These are phyloP conservation scores for Solanum sejunctum DNA, from an alignment of 257 asterid species.

Conservation along the genomic window DNA sequence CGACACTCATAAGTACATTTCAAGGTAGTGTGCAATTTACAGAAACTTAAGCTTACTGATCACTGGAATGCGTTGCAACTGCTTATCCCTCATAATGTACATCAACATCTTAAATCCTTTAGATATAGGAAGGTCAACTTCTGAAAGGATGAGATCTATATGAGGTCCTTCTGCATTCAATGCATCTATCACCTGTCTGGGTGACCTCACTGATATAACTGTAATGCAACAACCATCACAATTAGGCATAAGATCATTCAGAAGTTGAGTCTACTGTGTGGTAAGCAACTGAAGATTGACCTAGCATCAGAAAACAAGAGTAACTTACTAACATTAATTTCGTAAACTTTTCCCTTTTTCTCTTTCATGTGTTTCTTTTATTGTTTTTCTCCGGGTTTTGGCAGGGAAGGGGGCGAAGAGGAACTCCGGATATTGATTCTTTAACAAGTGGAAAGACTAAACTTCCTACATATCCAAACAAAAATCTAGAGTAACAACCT, in stretches of 20 bases:
- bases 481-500: background rate
- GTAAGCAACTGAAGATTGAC: background rate
- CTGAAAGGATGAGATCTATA: conserved; percentile 53
- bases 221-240: conserved; percentile 14
- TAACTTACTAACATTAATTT: background rate
- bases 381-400: background rate
- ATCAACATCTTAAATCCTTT: conserved; percentile 61
- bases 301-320: background rate
- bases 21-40: background rate
- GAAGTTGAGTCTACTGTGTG: background rate
- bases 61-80: conserved; percentile 68
- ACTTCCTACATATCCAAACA: background rate
- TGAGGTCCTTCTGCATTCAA: conserved; percentile 58
- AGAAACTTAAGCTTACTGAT: conserved; percentile 44
- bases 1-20: background rate
- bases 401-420: background rate
- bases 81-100: conserved; percentile 69
- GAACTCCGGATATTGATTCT: background rate
- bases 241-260: background rate
- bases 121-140: conserved; percentile 86
- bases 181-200: conserved; percentile 83
- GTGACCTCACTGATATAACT: conserved; percentile 75
- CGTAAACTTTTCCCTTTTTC: background rate
- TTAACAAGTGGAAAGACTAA: background rate
- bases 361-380: background rate